Base-by-base conservation (phyloP, 163 green algal species). In the Chlorella variabilis region DNA sequence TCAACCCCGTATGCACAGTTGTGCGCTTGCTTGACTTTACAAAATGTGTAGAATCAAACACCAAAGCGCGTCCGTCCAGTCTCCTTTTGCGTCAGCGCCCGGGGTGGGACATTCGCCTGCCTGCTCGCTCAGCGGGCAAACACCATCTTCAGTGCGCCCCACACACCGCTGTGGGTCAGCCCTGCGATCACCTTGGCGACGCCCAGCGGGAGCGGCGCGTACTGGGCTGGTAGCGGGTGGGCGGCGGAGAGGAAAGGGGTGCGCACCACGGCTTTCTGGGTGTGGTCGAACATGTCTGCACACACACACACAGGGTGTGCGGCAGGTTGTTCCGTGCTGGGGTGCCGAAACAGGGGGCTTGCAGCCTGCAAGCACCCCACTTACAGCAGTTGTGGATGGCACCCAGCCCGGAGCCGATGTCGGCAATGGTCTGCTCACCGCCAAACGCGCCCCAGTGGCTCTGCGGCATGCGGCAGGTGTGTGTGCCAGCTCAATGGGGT, bases 311-410 rank as follows among this genome's bases (percentile, higher is more conserved):
- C 13, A 42, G 61, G 29, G 61, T 25, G 33, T 2, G 33, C 33
- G 31, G 36, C 9, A 23, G 45, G 45, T 54, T 11, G 45, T 54
- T n/a, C n/a, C n/a, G n/a, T n/a, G n/a, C n/a, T n/a, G n/a, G n/a
- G n/a, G n/a, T n/a, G n/a, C n/a, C n/a, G n/a, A n/a, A n/a, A n/a
- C 11, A 54, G 45, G 15, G 45, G 15, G 45, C 11, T 54, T 15
- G 45, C 45, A 54, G 45, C 45, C 11, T 11, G 45, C 45, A 54
- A 15, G 45, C 45, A 54, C 11, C 0, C 33, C 25, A 45, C 62
- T 70, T 11, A 70, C 38, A 88, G 4, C 76, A 87, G 83, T 91
- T 91, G 87, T 91, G 88, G 33, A 90, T 79, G 38, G 77, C 74
- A 11, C 86, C 85, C 11, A 87, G 77, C 9, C 89, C 87, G 17